Conservation (phyloP, 2,329 filamentous ascomycete genomes). For the Clarireedia homoeocarpa region DNA sequence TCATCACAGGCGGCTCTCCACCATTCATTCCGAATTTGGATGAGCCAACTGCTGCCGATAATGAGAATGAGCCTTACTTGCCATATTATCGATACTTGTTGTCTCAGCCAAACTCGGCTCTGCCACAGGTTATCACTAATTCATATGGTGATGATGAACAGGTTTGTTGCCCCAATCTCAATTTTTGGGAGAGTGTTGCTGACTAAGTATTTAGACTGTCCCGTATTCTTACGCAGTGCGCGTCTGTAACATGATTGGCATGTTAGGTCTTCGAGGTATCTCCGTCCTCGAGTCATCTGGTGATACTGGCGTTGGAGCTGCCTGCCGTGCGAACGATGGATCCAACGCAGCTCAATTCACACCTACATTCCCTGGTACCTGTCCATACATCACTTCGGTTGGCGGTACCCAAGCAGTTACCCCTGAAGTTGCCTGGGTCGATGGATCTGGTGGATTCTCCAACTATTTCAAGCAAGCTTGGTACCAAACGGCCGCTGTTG, state of each 20-base stretch:
- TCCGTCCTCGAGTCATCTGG: conserved; percentile 44
- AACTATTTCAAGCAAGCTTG: conserved; percentile 38
- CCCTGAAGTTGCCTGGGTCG: conserved; percentile 34
- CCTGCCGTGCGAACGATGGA: conserved; percentile 47
- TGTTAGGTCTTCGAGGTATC: conserved; percentile 45
- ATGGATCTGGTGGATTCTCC: conserved; percentile 47
- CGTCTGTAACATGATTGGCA: conserved; percentile 46
- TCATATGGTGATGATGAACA: conserved; percentile 52
- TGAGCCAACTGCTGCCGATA: conserved; percentile 13
- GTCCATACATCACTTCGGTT: conserved; percentile 28
- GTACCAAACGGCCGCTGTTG: conserved; percentile 39
- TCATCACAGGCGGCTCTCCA: conserved; percentile 46
- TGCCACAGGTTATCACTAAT: conserved; percentile 50
- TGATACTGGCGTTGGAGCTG: conserved; percentile 40
- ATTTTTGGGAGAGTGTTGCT: not conserved
- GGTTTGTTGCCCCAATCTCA: not conserved
- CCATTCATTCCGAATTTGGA: conserved; percentile 42
- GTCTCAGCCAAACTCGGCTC: conserved; percentile 30
- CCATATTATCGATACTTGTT: conserved; percentile 47
- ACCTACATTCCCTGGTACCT: conserved; percentile 45
- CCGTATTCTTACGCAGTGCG: conserved; percentile 43
- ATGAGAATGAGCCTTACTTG: conserved; percentile 50
- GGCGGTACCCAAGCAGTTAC: conserved; percentile 20
- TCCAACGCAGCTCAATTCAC: conserved; percentile 45
- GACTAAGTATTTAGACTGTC: conserved; percentile 33